Evolutionary conservation across 2,329 filamentous ascomycete species (phyloP), one percentile per base, ranked within the genome.

Genomic region (Neonectria faginata): DNA sequence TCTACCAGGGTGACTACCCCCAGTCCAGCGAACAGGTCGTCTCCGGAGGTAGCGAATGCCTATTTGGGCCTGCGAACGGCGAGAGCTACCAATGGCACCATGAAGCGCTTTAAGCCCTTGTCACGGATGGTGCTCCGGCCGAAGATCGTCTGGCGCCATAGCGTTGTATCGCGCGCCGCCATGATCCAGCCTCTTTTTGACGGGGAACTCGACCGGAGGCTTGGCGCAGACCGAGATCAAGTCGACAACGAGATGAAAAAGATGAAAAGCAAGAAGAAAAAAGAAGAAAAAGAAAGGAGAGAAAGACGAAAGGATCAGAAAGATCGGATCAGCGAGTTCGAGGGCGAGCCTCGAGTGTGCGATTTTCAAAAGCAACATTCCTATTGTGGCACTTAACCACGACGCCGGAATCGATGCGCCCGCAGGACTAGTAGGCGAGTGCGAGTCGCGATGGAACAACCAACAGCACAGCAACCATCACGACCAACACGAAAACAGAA

Each of bases 1-100:
- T 72, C 67, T 76, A 73, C 69, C 65, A 68, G 48, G 66, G 67
- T 52, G 63, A 65, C 5, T 55, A 47, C 50, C 47, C 51, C 25
- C 50, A 53, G 60, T 39, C 36, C 53, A 33, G 33, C 31, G 36
- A 27, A 16, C 57, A 56, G 29, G 64, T 55, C 45, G 56, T 14
- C 9, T 57, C 53, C 64, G 71, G 65, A 70, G 67, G 61, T 56
- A 66, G 64, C 59, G 64, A 69, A 36, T 65, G 66, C 61, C 66
- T 71, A 56, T 56, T 73, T 51, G 70, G 60, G 48, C 65, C 68
- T 44, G 39, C 57, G 55, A 56, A 61, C 39, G 65, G 56, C 42
- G 44, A 62, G 42, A 54, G 60, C 58, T 70, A 70, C 58, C 62
- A 63, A 54, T 73, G 70, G 70, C 60, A 57, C 60, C 50, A 64